Evolutionary conservation across 352 stramenopile species (phyloP).

Genomic region (Phytophthora lateralis): DNA sequence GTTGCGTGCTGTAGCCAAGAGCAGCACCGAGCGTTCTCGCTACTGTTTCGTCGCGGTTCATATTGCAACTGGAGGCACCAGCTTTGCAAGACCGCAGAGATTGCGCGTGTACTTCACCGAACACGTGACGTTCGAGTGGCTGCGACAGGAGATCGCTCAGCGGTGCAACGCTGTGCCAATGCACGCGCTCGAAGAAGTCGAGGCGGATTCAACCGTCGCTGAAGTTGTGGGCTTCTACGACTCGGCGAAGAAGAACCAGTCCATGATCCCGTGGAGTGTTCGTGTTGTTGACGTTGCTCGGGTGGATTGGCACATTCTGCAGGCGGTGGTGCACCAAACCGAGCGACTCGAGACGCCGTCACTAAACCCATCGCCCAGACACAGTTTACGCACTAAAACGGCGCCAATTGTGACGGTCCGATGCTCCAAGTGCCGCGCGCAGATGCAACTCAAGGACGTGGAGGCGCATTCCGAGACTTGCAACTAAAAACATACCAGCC

Average conservation of each 20-base stretch:
- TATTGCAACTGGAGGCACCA: background rate
- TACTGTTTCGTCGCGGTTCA: slow-evolving; percentile 30
- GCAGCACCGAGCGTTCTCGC: slow-evolving; percentile 22
- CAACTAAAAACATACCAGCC: slow-evolving; percentile 18
- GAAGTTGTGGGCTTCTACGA: slow-evolving; percentile 32
- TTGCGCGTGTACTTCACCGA: slow-evolving; percentile 46
- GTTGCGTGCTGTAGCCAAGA: slow-evolving; percentile 23
- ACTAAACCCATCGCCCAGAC: background rate
- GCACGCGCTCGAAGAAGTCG: slow-evolving; percentile 10
- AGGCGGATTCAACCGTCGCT: slow-evolving; percentile 3
- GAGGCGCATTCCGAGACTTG: slow-evolving; percentile 49
- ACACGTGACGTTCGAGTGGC: slow-evolving; percentile 36
- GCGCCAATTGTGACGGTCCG: slow-evolving; percentile 19
- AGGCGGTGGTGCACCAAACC: slow-evolving; percentile 20
- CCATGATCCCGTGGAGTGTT: slow-evolving; percentile 23
- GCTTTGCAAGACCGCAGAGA: slow-evolving; percentile 2
- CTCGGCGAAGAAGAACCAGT: slow-evolving; percentile 30
- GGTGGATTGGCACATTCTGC: slow-evolving; percentile 19
- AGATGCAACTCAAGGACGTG: slow-evolving; percentile 38
- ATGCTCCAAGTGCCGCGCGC: slow-evolving; percentile 45
- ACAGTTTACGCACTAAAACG: background rate
- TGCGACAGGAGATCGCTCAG: slow-evolving; percentile 34
- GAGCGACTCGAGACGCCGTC: background rate
- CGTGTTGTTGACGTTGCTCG: slow-evolving; percentile 23
- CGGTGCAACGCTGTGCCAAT: slow-evolving; percentile 26